These are phyloP conservation scores for Diaporthe sp. DNA, from an alignment of 2,329 filamentous ascomycete genomes.

Conservation along the genomic window DNA sequence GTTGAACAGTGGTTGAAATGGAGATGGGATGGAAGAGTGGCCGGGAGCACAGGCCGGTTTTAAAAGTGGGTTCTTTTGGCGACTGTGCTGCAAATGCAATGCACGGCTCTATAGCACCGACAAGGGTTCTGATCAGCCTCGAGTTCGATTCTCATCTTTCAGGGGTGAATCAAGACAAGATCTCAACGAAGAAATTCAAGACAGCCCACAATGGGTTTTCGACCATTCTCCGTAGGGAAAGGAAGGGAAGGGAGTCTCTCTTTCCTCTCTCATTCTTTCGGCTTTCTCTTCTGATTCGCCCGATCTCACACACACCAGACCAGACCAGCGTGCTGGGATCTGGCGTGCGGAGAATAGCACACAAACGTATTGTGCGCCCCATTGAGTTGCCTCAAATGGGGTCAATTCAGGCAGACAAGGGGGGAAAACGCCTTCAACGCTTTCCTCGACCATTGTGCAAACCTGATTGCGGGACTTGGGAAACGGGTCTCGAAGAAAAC, in stretches of 20 bases:
- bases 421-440: background rate
- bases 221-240: constrained; percentile 37
- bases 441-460: constrained; percentile 7
- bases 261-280: constrained; percentile 34
- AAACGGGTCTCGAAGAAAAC: background rate
- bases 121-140: constrained; percentile 41
- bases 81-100: constrained; percentile 39
- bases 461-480: background rate
- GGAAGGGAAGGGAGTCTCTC: constrained; percentile 43
- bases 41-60: constrained; percentile 41
- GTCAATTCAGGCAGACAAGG: constrained; percentile 8
- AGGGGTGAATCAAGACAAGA: constrained; percentile 41
- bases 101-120: constrained; percentile 41
- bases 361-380: constrained; percentile 31
- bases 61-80: constrained; percentile 38
- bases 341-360: constrained; percentile 30
- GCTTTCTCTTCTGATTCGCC: constrained; percentile 29
- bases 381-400: constrained; percentile 20
- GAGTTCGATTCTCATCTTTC: constrained; percentile 40
- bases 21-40: constrained; percentile 40
- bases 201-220: constrained; percentile 36
- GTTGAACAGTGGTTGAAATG: constrained; percentile 34
- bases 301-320: constrained; percentile 19
- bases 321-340: constrained; percentile 10
- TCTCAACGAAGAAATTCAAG: constrained; percentile 36